Evolutionary conservation across 2,329 filamentous ascomycete species (phyloP), one percentile per base, ranked within the genome.

Genomic region (Coniochaeta sp.): DNA sequence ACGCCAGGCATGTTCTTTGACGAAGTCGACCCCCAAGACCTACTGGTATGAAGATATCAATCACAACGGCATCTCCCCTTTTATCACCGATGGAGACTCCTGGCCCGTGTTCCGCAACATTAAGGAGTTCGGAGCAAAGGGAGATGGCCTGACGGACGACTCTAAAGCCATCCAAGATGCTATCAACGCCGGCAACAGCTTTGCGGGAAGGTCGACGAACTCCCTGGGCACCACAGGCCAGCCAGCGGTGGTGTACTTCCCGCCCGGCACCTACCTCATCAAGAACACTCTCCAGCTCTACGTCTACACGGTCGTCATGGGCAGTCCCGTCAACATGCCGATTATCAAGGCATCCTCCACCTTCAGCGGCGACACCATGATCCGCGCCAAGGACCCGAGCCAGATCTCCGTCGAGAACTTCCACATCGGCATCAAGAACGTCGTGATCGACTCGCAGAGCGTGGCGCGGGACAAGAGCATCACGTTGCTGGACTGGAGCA

Each of bases 401-500:
- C 53, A 60, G 54, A 55, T 61, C 58, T 51, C 62, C 52, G 55
- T 65, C 55, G 55, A 64, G 50, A 53, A 62, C 56, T 71, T 72
- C 52, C 68, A 67, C 48, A 63, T 67, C 14, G 61, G 62, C 1
- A 55, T 72, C 40, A 68, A 65, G 51, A 71, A 71, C 50, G 52
- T 72, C 4, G 57, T 69, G 2, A 51, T 72, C 26, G 69, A 72
- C 53, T 67, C 65, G 6, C 70, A 62, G 0, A 56, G 50, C 6
- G 51, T 67, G 10, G 56, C 63, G 45, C 42, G 60, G 14, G 51
- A 55, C n/a, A 58, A 55, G 33, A 51, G 52, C 0, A 59, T 71
- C n/a, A 62, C 60, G 20, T 56, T 67, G 4, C 57, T 71, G 24
- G 63, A 70, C 51, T 71, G 69, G 67, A 65, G 65, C 14, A 64